Conservation (phyloP, 495 filamentous ascomycete genomes). For the Staphylotrichum longicolle region DNA sequence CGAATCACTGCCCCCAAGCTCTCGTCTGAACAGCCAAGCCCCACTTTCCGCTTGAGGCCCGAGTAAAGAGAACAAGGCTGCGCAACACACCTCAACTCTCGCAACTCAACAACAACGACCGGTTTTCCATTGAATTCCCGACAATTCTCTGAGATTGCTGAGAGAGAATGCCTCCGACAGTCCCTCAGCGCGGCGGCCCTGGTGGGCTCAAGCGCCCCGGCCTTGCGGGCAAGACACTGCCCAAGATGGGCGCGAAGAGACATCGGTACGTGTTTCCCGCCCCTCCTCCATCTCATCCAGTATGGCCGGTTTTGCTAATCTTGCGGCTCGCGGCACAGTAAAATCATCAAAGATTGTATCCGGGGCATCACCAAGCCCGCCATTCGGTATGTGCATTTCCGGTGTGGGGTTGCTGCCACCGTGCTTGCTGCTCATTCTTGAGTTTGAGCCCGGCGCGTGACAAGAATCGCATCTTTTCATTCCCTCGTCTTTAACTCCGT, state of each 20-base stretch:
- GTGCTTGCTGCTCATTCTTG: background rate
- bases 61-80: no score
- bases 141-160: no score
- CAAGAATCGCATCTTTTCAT: background rate
- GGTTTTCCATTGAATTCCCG: no score
- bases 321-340: conserved; percentile 39
- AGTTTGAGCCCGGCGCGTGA: no score
- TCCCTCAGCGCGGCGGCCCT: conserved; percentile 29
- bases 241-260: conserved; percentile 29
- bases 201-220: conserved; percentile 11
- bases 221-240: conserved; percentile 20
- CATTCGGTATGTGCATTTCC: conserved; percentile 55
- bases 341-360: conserved; percentile 61
- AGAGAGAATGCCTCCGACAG: conserved; percentile 24
- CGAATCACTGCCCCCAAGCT: background rate
- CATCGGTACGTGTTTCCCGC: conserved; percentile 29
- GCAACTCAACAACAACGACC: no score
- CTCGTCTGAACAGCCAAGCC: background rate
- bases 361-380: conserved; percentile 62
- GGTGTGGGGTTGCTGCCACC: background rate
- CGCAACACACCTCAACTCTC: no score
- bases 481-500: no score
- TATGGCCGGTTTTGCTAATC: background rate
- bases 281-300: background rate
- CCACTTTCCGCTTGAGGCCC: background rate